These are phyloP conservation scores for Penicillium italicum DNA, from an alignment of 2,329 filamentous ascomycete genomes.

Conservation along the genomic window DNA sequence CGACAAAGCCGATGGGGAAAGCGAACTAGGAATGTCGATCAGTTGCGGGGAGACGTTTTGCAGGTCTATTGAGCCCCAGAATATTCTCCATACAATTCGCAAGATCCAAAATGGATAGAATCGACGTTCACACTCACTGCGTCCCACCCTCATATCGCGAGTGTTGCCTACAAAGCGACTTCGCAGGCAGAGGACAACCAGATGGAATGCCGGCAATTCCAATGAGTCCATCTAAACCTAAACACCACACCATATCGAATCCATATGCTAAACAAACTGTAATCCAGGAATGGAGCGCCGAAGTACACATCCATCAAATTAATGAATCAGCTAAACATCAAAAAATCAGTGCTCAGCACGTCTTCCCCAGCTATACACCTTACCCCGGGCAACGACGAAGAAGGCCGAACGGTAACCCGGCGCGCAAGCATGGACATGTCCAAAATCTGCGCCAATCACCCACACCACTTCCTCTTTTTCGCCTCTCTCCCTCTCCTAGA, in stretches of 20 bases:
- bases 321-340: conserved; percentile 51
- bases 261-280: background rate
- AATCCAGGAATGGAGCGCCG: conserved; percentile 43
- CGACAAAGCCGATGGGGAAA: background rate
- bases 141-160: conserved; percentile 19
- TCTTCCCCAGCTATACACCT: conserved; percentile 53
- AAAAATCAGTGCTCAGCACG: conserved; percentile 54
- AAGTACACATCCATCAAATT: conserved; percentile 53
- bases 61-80: background rate
- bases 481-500: conserved; percentile 54
- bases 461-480: conserved; percentile 50
- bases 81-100: background rate
- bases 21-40: background rate
- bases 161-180: conserved; percentile 20
- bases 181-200: conserved; percentile 19
- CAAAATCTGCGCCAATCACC: conserved; percentile 24
- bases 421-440: conserved; percentile 32
- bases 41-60: background rate
- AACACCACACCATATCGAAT: background rate
- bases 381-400: conserved; percentile 35
- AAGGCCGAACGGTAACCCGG: conserved; percentile 40
- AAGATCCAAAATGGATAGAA: conserved; percentile 12
- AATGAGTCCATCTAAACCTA: background rate
- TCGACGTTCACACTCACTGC: conserved; percentile 20
- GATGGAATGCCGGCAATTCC: conserved; percentile 24